A percentile compares a stretch with the other conserved stretches of the same genome.
Evolutionary conservation across 331 rosid genomes (phyloP).

Genomic region (Pyracantha coccinea): DNA sequence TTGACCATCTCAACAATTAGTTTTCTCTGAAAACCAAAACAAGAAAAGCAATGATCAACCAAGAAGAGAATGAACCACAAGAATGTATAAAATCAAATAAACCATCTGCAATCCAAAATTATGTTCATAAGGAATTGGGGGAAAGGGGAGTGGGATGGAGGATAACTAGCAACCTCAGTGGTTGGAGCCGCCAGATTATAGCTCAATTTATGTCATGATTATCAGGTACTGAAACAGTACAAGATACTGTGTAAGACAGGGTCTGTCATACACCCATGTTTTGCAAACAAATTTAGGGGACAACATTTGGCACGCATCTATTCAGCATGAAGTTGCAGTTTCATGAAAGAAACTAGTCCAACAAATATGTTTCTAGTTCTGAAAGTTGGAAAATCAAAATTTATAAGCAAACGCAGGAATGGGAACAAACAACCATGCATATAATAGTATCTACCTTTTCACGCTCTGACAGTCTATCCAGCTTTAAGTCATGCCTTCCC

Average conservation of each 20-base stretch:
- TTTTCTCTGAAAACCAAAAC: constrained; percentile 49
- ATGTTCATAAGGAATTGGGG: background rate
- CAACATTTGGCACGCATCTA: background rate
- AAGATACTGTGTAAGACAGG: background rate
- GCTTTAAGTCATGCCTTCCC: constrained; percentile 46
- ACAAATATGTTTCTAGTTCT: background rate
- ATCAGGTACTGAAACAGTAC: background rate
- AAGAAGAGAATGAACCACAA: constrained; percentile 5
- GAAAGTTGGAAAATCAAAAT: constrained; percentile 1
- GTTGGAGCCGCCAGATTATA: background rate
- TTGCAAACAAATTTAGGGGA: background rate
- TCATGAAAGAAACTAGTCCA: background rate
- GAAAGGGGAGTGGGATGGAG: background rate
- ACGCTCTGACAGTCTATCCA: constrained; percentile 68
- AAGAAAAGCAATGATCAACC: constrained; percentile 15
- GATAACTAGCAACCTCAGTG: background rate
- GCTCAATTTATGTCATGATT: background rate
- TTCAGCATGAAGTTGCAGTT: background rate
- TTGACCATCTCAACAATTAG: constrained; percentile 62
- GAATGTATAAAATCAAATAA: background rate
- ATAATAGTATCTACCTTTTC: constrained; percentile 48
- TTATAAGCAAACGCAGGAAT: constrained; percentile 11
- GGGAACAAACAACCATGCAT: constrained; percentile 10
- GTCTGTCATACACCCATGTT: background rate
- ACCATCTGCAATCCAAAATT: background rate